Evolutionary conservation across 2,329 filamentous ascomycete species (phyloP), one percentile per base, ranked within the genome.

Genomic region (Fusarium nelsonii): DNA sequence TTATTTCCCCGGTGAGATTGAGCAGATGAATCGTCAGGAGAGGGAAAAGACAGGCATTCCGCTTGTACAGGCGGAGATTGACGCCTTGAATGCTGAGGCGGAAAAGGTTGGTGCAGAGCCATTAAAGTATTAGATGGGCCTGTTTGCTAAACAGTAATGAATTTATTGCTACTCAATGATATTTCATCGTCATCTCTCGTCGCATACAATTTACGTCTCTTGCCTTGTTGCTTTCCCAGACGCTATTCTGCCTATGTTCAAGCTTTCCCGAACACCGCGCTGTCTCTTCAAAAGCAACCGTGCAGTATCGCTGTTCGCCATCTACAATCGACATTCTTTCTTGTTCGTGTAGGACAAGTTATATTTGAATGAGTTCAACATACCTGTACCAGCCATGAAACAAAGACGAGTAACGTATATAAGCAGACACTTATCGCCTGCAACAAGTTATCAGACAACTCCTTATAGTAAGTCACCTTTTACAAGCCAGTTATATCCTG

Each of bases 1-100:
- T 15, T 89, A 87, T 66, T 89, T 88, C 50, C 87, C 87, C 0
- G 87, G 87, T 0, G 89, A 91, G 77, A 83, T 87, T 50, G 89
- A 91, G 76, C 85, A 88, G 74, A 54, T 86, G 46, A 80, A 80
- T 7, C 83, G 88, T 70, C 79, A 81, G 36, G 81, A 84, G 73
- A 84, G 86, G 46, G 80, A 83, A 55, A 81, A 80, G 76, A 83
- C 75, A 1, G 88, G 88, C 0, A 91, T 90, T 56, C 87, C 88
- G 0, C 82, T 89, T 64, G 85, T 85, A 9, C 81, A 84, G 65
- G 84, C 82, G 0, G 87, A 89, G 76, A 80, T 89, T 60, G 84
- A 86, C 57, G 83, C 82, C 0, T 71, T 89, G 54, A 88, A 89
- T 65, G 78, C 78, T 9, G 87, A 89, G 73, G 87, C 86, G 0